phyloP scores from a whole-genome alignment of 192 early-diverging fungal genomes.

The Rhizophagus clarus region DNA sequence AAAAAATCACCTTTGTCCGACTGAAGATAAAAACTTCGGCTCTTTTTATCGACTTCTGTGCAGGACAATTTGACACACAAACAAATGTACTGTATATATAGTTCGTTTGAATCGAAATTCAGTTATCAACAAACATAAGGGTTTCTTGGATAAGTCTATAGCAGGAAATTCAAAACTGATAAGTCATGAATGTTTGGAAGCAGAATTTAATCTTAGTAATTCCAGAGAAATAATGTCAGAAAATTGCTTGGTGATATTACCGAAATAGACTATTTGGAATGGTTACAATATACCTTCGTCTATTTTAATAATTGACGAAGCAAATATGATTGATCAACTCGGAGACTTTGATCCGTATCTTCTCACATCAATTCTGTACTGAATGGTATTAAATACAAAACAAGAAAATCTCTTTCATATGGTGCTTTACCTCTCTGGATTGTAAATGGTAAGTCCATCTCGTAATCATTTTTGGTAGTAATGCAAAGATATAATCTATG shows the following conservation, averaged over 20 bases:
- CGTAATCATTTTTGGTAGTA: background rate
- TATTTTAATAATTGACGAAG: background rate
- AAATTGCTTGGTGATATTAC: background rate
- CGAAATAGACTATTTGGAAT: background rate
- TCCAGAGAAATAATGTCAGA: background rate
- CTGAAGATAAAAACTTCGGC: constrained; percentile 16
- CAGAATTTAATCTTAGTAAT: too few species aligned
- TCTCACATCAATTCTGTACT: background rate
- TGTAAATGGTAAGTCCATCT: background rate
- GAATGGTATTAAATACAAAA: background rate
- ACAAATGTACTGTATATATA: too few species aligned
- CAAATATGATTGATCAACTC: background rate
- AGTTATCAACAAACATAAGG: constrained; percentile 20
- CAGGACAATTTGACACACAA: constrained; percentile 15
- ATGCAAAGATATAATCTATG: constrained; percentile 18
- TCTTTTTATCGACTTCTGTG: constrained; percentile 7
- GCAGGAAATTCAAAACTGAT: too few species aligned
- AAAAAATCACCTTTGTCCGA: background rate
- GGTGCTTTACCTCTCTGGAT: background rate
- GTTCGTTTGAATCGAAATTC: too few species aligned
- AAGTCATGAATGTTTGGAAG: too few species aligned
- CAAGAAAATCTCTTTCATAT: background rate
- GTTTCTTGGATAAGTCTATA: constrained; percentile 6
- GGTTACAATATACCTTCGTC: background rate
- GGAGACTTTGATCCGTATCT: too few species aligned